Evolutionary conservation across 2,329 filamentous ascomycete species (phyloP), one percentile per base, ranked within the genome.

Genomic region (Colletotrichum sp.): DNA sequence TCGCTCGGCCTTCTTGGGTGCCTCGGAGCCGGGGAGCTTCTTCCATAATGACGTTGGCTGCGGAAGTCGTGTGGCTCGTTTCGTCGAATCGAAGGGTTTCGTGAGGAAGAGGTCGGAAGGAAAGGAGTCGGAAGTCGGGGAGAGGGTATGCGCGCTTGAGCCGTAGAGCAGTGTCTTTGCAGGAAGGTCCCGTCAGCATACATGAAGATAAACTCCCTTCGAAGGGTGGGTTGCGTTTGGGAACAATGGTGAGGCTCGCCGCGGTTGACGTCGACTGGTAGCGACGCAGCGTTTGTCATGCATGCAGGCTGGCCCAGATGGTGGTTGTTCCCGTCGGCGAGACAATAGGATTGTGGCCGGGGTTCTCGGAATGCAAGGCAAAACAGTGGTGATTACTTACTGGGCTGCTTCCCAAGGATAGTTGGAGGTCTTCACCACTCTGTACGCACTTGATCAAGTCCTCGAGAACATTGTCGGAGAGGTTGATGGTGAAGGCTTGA

Each of bases 401-500:
- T 49, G 92, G 92, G 79, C 84, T 87, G 80, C 85, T 87, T 55
- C 92, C 92, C 77, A 93, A 83, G 7, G 89, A 88, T 79, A 93
- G 85, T 80, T 91, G 87, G 69, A 93, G 87, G 62, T 88, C 85
- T 71, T 90, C 87, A 67, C 90, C 91, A 85, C 88, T 87, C 80
- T 89, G 89, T 52, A 90, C 88, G 80, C 89, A 91, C 82, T 87
- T 87, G 79, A 93, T 92, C 89, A 93, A 90, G 77, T 91, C 88
- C 81, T 92, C 90, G 79, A 93, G 89, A 68, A 92, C 86, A 81
- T 85, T 86, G 81, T 92, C 89, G 79, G 86, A 88, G 77, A 93
- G 84, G n/a, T 86, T 88, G 72, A 93, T 84, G 77, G 90, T 88
- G 81, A 93, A 91, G 36, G 89, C 90, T 80, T 92, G 90, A 34